Conservation (phyloP, 371 early-diverging fungal species). For the Polyrhizophydium stewartii region DNA sequence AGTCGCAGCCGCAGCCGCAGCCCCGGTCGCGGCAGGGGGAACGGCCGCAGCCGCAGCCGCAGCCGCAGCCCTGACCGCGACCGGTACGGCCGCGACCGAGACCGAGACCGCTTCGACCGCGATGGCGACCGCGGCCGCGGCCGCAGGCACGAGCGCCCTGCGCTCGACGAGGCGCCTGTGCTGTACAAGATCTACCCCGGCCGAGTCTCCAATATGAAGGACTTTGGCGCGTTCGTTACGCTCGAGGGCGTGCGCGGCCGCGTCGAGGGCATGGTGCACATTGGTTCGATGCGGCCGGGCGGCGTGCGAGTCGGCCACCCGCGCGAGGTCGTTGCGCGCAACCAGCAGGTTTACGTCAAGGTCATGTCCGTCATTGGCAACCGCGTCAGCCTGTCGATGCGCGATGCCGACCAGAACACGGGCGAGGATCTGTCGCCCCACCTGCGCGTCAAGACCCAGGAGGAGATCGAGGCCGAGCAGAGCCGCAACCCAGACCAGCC, state of each 20-base stretch:
- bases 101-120: conserved; percentile 9
- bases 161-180: conserved; percentile 70
- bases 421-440: conserved; percentile 72
- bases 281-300: conserved; percentile 62
- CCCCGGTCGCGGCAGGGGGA: conserved; percentile 19
- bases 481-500: conserved; percentile 66
- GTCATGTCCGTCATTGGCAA: conserved; percentile 83
- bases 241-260: conserved; percentile 73
- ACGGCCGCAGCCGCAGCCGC: conserved; percentile 11
- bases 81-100: conserved; percentile 17
- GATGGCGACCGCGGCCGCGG: conserved; percentile 16
- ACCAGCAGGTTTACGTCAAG: conserved; percentile 85
- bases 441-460: conserved; percentile 42
- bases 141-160: conserved; percentile 1
- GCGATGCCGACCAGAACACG: conserved; percentile 90
- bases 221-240: conserved; percentile 89
- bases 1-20: conserved; percentile 31
- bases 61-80: not conserved
- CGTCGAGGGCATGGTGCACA: conserved; percentile 85
- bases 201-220: conserved; percentile 68
- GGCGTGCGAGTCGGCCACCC: conserved; percentile 71
- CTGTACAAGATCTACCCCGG: conserved; percentile 90
- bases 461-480: conserved; percentile 60
- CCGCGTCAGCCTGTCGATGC: conserved; percentile 84
- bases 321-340: conserved; percentile 70